These are phyloP conservation scores for Ustilago shanxiensis DNA, from an alignment of 1,284 basidiomycete genomes.

Conservation along the genomic window DNA sequence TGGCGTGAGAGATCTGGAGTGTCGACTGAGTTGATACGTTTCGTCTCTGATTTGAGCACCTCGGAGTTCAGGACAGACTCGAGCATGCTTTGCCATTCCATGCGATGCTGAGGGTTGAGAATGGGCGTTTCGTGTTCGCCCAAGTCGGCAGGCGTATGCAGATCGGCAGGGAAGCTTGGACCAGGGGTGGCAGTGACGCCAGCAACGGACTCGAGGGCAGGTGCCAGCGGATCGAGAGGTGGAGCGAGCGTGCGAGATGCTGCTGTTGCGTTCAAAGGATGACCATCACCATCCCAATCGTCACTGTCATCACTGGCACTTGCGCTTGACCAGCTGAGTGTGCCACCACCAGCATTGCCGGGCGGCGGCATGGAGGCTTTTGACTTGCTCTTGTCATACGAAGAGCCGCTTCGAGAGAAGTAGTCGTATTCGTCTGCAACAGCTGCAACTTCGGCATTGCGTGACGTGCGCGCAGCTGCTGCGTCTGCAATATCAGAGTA, in stretches of 20 bases:
- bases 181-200: conserved; percentile 37
- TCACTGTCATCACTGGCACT: conserved; percentile 51
- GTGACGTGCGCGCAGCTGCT: conserved; percentile 15
- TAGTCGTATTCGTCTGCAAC: conserved; percentile 40
- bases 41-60: conserved; percentile 68
- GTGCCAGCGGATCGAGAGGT: conserved; percentile 19
- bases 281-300: conserved; percentile 42
- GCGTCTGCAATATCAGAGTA: conserved; percentile 26
- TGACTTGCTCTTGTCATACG: conserved; percentile 24
- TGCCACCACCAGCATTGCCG: conserved; percentile 9
- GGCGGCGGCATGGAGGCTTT: conserved; percentile 28
- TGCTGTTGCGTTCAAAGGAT: conserved; percentile 4
- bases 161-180: conserved; percentile 45
- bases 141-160: conserved; percentile 35
- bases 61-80: conserved; percentile 67
- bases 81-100: conserved; percentile 70
- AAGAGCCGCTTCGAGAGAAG: conserved; percentile 37
- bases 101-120: conserved; percentile 57
- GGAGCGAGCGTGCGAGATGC: conserved; percentile 18
- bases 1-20: conserved; percentile 58
- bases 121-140: conserved; percentile 50
- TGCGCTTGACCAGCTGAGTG: conserved; percentile 30
- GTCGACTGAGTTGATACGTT: conserved; percentile 71
- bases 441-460: conserved; percentile 17
- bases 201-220: conserved; percentile 12